Conservation (phyloP, 2,329 filamentous ascomycete genomes). For the Cryphonectria nitschkei region DNA sequence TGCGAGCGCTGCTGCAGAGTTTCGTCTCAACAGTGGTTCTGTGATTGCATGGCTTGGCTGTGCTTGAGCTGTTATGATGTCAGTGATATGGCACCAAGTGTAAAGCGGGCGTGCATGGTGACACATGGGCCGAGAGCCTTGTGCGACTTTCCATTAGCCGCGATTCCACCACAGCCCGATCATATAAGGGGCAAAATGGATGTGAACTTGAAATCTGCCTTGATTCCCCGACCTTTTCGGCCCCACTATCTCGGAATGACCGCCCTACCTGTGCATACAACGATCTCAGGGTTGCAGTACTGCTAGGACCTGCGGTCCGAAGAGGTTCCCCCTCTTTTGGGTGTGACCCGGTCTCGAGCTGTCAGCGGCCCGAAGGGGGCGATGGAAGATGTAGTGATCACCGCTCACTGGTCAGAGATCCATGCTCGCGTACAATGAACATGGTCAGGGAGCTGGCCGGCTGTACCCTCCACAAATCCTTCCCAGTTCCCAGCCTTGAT, state of each 20-base stretch:
- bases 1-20: not conserved
- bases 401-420: slow-evolving; percentile 5
- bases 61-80: not conserved
- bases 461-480: slow-evolving; percentile 12
- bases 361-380: slow-evolving; percentile 23
- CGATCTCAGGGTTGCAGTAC: slow-evolving; percentile 22
- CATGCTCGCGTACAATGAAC: not conserved
- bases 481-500: slow-evolving; percentile 15
- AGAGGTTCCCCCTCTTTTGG: slow-evolving; percentile 24
- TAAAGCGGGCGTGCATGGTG: not conserved
- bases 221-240: slow-evolving; percentile 12
- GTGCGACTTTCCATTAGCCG: not conserved
- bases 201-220: not conserved
- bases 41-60: not conserved
- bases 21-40: not conserved
- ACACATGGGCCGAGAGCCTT: not conserved
- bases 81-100: not conserved
- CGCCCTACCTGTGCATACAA: slow-evolving; percentile 11
- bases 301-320: slow-evolving; percentile 30
- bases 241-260: slow-evolving; percentile 9
- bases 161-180: not conserved
- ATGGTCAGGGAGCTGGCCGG: slow-evolving; percentile 8
- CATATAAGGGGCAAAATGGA: not conserved
- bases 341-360: slow-evolving; percentile 13
- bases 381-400: slow-evolving; percentile 7